A percentile compares a stretch with the other conserved stretches of the same genome.
Evolutionary conservation across 345 rosid species (phyloP).

Genomic region (Garcia nutans): DNA sequence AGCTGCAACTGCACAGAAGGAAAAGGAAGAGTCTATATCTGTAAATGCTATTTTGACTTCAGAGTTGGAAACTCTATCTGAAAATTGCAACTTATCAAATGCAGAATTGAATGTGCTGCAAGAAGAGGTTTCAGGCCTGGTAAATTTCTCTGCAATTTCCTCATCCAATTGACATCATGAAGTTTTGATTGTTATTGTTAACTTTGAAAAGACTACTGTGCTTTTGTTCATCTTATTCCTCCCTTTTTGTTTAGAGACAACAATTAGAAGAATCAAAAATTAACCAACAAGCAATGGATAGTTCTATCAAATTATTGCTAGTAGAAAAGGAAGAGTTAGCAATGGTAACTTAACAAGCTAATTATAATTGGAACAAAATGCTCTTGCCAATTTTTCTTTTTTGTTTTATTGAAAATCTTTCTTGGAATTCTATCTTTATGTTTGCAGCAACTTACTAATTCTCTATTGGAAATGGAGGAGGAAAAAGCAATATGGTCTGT

Average conservation of each 20-base stretch:
- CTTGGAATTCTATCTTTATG: slow-evolving; percentile 14
- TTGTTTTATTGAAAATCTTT: neutral
- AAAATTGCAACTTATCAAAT: slow-evolving; percentile 45
- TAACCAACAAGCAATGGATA: slow-evolving; percentile 54
- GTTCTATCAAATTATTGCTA: slow-evolving; percentile 43
- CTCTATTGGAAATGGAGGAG: slow-evolving; percentile 90
- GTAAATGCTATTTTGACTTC: slow-evolving; percentile 49
- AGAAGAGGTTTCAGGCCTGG: slow-evolving; percentile 55
- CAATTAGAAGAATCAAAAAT: slow-evolving; percentile 59
- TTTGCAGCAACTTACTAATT: slow-evolving; percentile 72
- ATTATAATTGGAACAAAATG: neutral
- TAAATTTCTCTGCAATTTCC: slow-evolving; percentile 30
- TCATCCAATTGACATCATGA: neutral
- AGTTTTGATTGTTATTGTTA: neutral
- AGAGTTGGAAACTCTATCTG: slow-evolving; percentile 51
- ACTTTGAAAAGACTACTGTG: slow-evolving; percentile 17
- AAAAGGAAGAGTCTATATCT: slow-evolving; percentile 51
- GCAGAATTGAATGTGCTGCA: slow-evolving; percentile 49
- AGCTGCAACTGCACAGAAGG: slow-evolving; percentile 51
- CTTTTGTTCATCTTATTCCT: slow-evolving; percentile 3
- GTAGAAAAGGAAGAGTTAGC: slow-evolving; percentile 92
- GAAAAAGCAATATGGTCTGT: slow-evolving; percentile 79
- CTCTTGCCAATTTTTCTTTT: neutral
- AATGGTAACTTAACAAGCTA: slow-evolving; percentile 46
- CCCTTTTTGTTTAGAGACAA: slow-evolving; percentile 44